These are phyloP conservation scores for Bruguiera hainesii DNA, from an alignment of 441 rosid genomes.

Conservation along the genomic window DNA sequence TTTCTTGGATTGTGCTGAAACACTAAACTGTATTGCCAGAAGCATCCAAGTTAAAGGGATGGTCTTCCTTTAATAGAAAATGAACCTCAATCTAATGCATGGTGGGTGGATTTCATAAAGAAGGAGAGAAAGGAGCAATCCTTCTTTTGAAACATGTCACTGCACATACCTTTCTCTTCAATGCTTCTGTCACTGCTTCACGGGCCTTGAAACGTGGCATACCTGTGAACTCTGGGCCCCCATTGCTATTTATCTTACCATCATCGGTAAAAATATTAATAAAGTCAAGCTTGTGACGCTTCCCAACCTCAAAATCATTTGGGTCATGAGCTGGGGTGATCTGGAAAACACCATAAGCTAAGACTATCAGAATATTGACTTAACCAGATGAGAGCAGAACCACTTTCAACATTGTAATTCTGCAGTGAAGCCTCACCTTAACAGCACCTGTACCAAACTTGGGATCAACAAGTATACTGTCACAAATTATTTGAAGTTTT, in stretches of 20 bases:
- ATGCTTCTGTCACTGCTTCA: slow-evolving; percentile 68
- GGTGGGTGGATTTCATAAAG: too few relatives aligned
- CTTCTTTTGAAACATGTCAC: too few relatives aligned
- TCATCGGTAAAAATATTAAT: slow-evolving; percentile 92
- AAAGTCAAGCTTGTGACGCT: slow-evolving; percentile 75
- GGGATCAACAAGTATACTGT: slow-evolving; percentile 80
- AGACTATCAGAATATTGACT: slow-evolving; percentile 10
- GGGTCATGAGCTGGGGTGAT: slow-evolving; percentile 97
- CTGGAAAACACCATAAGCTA: slow-evolving; percentile 34
- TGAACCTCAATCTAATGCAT: too few relatives aligned
- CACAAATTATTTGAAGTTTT: slow-evolving; percentile 78
- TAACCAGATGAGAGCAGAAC: background rate
- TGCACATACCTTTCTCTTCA: slow-evolving; percentile 54
- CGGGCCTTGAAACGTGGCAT: slow-evolving; percentile 93
- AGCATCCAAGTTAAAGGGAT: too few relatives aligned
- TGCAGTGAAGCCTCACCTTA: slow-evolving; percentile 48
- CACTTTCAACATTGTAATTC: slow-evolving; percentile 12
- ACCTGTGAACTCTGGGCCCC: slow-evolving; percentile 67
- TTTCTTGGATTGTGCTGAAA: too few relatives aligned
- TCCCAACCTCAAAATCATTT: slow-evolving; percentile 94
- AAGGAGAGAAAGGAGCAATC: too few relatives aligned
- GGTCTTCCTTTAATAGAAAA: too few relatives aligned
- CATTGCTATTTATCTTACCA: slow-evolving; percentile 81
- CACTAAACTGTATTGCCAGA: background rate
- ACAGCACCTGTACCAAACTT: slow-evolving; percentile 98